These are phyloP conservation scores for Dactylellina haptotyla DNA, from an alignment of 2,329 filamentous ascomycete species.

Conservation along the genomic window DNA sequence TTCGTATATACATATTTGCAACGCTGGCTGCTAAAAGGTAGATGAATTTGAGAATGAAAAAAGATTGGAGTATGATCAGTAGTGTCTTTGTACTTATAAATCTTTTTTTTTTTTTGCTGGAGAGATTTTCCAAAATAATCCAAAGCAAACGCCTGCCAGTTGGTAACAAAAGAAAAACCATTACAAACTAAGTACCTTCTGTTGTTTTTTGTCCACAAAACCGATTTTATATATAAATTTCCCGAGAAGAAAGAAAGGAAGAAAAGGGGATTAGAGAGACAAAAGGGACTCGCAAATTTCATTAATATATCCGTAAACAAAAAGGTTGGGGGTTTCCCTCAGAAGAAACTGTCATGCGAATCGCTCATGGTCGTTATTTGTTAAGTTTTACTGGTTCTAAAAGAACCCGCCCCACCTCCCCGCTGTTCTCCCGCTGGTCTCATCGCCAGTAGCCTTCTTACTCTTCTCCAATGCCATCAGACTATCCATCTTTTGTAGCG, in stretches of 20 bases:
- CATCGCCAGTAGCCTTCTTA: slow-evolving; percentile 56
- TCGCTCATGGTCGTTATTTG: not conserved
- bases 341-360: not conserved
- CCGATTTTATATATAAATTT: not conserved
- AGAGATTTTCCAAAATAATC: not conserved
- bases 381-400: slow-evolving; percentile 8
- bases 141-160: not conserved
- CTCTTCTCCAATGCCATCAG: slow-evolving; percentile 77
- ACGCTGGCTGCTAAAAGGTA: too few relatives aligned
- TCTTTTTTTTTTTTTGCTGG: not conserved
- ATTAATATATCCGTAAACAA: slow-evolving; percentile 4
- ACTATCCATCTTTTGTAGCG: slow-evolving; percentile 94
- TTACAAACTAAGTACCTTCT: not conserved
- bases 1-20: too few relatives aligned
- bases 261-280: not conserved
- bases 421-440: slow-evolving; percentile 7
- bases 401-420: slow-evolving; percentile 55
- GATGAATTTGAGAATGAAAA: too few relatives aligned
- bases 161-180: not conserved
- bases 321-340: too few relatives aligned
- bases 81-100: too few relatives aligned
- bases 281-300: not conserved
- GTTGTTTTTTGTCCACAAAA: not conserved
- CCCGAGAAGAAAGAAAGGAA: not conserved
- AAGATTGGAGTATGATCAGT: too few relatives aligned